phyloP scores from a whole-genome alignment of 2,329 filamentous ascomycete genomes.

The Sporothrix variecibatus region DNA sequence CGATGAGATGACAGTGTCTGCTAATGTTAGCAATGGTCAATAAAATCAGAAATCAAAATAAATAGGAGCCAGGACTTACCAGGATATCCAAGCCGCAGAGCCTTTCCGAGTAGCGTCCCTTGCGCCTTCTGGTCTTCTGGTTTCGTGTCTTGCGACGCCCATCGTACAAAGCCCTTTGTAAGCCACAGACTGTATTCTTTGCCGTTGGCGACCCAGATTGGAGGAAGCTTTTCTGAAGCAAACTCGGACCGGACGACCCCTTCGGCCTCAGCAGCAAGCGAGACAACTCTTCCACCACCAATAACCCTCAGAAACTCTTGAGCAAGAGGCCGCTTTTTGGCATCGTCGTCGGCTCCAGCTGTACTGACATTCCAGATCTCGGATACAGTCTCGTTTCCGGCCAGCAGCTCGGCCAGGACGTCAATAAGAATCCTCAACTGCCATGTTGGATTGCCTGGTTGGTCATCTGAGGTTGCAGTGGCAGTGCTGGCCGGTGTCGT shows the following conservation, averaged over 20 bases:
- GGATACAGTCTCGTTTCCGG: constrained; percentile 41
- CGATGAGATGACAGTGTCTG: constrained; percentile 47
- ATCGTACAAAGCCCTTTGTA: constrained; percentile 60
- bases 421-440: constrained; percentile 49
- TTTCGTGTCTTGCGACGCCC: constrained; percentile 40
- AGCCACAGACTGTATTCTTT: constrained; percentile 71
- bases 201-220: constrained; percentile 65
- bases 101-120: constrained; percentile 56
- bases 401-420: constrained; percentile 47
- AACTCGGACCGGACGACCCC: constrained; percentile 46
- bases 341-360: constrained; percentile 24
- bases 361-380: constrained; percentile 43
- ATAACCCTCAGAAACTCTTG: constrained; percentile 51
- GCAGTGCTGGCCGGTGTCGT: constrained; percentile 39
- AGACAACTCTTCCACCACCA: constrained; percentile 52
- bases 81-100: constrained; percentile 70
- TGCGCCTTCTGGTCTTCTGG: constrained; percentile 45
- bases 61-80: constrained; percentile 50
- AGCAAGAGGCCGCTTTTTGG: constrained; percentile 40
- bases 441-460: constrained; percentile 41
- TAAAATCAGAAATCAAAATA: background rate
- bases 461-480: background rate
- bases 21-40: constrained; percentile 27
- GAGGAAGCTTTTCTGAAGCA: background rate
- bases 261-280: constrained; percentile 58